phyloP scores from a whole-genome alignment of 106 monocot species.

The Allium sativum region DNA sequence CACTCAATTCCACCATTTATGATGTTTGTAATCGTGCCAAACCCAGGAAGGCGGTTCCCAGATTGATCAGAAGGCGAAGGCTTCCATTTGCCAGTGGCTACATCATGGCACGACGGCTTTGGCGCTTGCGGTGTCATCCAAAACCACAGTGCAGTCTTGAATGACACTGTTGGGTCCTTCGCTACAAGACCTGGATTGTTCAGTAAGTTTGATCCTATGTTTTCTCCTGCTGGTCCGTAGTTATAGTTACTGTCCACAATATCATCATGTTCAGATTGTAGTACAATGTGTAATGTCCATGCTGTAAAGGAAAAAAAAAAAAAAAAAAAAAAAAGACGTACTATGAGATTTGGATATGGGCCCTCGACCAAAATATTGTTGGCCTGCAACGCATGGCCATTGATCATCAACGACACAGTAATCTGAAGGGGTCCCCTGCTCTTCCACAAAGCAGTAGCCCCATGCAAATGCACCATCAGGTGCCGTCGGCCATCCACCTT shows the following conservation, averaged over 20 bases:
- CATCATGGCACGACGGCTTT: slow-evolving; percentile 42
- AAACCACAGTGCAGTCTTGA: slow-evolving; percentile 48
- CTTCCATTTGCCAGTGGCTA: slow-evolving; percentile 32
- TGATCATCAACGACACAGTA: slow-evolving; percentile 13
- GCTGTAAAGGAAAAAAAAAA: too few relatives aligned
- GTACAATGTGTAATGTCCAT: too few relatives aligned
- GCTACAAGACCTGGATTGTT: slow-evolving; percentile 33
- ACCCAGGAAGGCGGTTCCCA: slow-evolving; percentile 28
- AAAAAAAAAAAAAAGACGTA: not conserved
- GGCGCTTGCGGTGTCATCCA: slow-evolving; percentile 57
- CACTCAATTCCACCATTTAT: slow-evolving; percentile 51
- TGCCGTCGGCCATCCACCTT: slow-evolving; percentile 16
- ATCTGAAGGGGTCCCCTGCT: not conserved
- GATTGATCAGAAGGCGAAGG: slow-evolving; percentile 17
- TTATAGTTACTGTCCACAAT: slow-evolving; percentile 38
- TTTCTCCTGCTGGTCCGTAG: slow-evolving; percentile 40
- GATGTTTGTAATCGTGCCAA: slow-evolving; percentile 33
- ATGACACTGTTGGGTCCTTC: slow-evolving; percentile 18
- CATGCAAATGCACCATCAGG: slow-evolving; percentile 10
- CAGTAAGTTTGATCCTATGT: slow-evolving; percentile 24
- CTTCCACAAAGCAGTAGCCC: slow-evolving; percentile 9
- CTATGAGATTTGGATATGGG: slow-evolving; percentile 21
- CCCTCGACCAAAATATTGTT: slow-evolving; percentile 30
- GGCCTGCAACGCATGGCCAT: slow-evolving; percentile 23
- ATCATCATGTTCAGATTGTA: too few relatives aligned